Percentiles rank a stretch among this genome's conserved stretches.
These are phyloP conservation scores for Neurospora tetraspora DNA, from an alignment of 495 filamentous ascomycete species.

Conservation along the genomic window DNA sequence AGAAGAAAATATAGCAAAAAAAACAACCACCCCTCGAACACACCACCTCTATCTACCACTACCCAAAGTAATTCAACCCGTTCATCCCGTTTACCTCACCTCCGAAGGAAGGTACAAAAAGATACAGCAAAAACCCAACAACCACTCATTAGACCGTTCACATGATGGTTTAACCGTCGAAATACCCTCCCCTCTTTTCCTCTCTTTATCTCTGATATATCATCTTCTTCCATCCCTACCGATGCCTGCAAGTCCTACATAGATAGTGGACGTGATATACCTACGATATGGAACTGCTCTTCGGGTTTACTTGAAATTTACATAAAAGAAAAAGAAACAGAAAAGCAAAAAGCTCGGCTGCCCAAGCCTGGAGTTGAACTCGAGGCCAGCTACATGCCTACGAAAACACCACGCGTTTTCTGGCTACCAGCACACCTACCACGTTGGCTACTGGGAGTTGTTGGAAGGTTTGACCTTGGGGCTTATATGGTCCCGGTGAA, in stretches of 20 bases:
- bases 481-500: background rate
- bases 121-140: background rate
- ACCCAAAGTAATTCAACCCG: background rate
- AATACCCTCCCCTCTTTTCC: background rate
- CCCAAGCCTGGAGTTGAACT: background rate
- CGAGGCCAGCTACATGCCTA: background rate
- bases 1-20: background rate
- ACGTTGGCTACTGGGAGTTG: background rate
- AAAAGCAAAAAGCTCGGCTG: background rate
- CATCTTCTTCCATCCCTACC: background rate
- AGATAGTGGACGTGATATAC: background rate
- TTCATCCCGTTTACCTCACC: background rate
- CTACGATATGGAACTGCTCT: background rate
- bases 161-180: background rate
- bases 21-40: background rate
- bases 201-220: background rate
- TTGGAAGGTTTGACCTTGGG: background rate
- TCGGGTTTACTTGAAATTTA: background rate
- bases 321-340: background rate
- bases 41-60: too few species aligned
- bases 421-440: background rate
- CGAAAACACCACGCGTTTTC: background rate
- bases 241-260: background rate
- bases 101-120: background rate
- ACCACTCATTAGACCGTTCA: background rate